Evolutionary conservation across 164 flowering plant genomes (phyloP), one percentile per base, ranked within the genome.

Genomic region (Buxus sempervirens): DNA sequence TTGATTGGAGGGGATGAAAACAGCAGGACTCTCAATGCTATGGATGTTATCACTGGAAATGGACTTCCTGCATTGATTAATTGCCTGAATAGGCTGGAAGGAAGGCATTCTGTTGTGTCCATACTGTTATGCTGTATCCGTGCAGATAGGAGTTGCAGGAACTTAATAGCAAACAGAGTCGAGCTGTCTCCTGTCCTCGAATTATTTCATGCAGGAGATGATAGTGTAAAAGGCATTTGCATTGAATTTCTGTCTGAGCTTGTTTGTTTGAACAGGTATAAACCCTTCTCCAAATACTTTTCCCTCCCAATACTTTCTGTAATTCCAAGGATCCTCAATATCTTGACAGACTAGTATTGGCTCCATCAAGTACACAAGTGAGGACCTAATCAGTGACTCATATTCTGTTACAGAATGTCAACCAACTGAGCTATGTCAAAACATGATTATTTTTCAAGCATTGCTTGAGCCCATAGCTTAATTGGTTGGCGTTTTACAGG

Each of bases 191-290:
- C 77, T 54, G 84, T 90, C 72, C 90, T 88, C 63, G 90, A 88
- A 64, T 64, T 86, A 68, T 85, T 88, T 80, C 90, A 90, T 81
- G 70, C 72, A 58, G 90, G 91, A 69, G 73, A 78, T 72, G 93
- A 88, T 65, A 70, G 68, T 32, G 80, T 71, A 4, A 84, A 77
- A 70, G 80, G 85, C 66, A 68, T 82, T 27, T 88, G 96, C 73
- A 75, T 85, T 45, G 86, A 82, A 21, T 86, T 90, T 77, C 77
- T 88, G 27, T 73, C 75, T 9, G 85, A 86, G 74, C 79, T 90
- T 18, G 86, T 85, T 75, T 85, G 72, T 54, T 68, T 85, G 70
- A 83, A 79, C 77, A 86, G 93, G 93, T 88, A 78, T 27, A 22
- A 20, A 10, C 9, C 27, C 14, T 24, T 57, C 21, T 57, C 15